These are phyloP conservation scores for Royoungia palumana DNA, from an alignment of 768 basidiomycete species.

Conservation along the genomic window DNA sequence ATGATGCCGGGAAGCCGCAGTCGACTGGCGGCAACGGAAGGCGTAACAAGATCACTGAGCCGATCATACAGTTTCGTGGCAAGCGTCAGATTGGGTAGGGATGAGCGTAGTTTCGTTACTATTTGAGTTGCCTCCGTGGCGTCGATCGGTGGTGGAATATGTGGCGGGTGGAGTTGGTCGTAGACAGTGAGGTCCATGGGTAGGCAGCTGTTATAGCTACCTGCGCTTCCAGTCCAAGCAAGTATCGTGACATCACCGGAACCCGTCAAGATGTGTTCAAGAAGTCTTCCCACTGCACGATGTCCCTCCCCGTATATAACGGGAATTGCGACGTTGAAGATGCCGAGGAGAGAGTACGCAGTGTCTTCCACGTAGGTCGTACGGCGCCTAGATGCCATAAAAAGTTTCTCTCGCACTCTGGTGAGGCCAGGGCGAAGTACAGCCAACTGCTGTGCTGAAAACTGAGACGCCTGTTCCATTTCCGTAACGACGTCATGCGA, in stretches of 20 bases:
- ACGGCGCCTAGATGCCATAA: constrained; percentile 8
- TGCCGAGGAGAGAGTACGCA: constrained; percentile 14
- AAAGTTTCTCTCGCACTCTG: constrained; percentile 17
- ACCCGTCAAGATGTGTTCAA: constrained; percentile 13
- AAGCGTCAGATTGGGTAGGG: neutral
- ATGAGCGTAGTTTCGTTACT: neutral
- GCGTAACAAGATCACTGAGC: neutral
- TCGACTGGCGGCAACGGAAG: neutral
- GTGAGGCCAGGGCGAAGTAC: constrained; percentile 8
- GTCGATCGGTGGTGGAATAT: neutral
- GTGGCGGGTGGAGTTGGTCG: neutral
- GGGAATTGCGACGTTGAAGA: constrained; percentile 9
- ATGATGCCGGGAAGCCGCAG: constrained; percentile 3
- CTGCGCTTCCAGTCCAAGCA: constrained; percentile 13
- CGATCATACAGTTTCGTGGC: neutral
- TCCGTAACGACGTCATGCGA: constrained; percentile 3
- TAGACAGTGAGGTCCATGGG: constrained; percentile 1
- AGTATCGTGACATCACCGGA: constrained; percentile 10
- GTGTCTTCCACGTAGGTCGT: constrained; percentile 8
- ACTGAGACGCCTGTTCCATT: neutral
- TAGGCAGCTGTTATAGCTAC: constrained; percentile 4
- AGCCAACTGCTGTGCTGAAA: neutral
- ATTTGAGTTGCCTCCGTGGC: neutral
- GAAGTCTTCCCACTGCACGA: constrained; percentile 9
- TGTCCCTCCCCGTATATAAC: constrained; percentile 13